Evolutionary conservation across 345 rosid genomes (phyloP).

Genomic region (Gossypium stocksii): DNA sequence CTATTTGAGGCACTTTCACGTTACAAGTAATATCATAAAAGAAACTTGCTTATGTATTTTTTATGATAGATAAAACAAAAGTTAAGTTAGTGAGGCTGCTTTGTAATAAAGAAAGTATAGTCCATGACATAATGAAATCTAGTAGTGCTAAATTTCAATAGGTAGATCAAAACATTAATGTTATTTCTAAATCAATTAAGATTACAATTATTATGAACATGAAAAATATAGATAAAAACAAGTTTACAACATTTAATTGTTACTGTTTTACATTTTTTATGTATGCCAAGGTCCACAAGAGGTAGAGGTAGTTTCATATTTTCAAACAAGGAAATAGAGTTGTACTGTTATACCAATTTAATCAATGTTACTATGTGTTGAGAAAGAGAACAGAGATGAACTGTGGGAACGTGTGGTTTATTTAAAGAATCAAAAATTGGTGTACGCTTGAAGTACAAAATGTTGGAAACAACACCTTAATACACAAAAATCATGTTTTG

Average conservation of each 20-base stretch:
- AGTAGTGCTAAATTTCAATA: neutral
- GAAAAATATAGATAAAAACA: neutral
- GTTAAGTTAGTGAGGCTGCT: no score
- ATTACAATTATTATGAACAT: neutral
- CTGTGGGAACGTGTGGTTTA: slow-evolving; percentile 1
- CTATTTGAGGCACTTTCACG: no score
- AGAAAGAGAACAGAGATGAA: neutral
- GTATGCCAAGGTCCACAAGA: neutral
- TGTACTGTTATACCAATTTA: neutral
- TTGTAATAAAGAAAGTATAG: no score
- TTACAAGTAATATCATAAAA: no score
- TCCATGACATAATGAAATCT: no score
- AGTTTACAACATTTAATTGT: neutral
- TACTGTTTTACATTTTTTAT: neutral
- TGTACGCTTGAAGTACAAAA: slow-evolving; percentile 20
- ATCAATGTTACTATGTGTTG: neutral
- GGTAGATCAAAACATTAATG: neutral
- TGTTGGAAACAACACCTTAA: slow-evolving; percentile 4
- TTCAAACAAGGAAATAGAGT: no score
- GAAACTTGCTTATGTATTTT: no score
- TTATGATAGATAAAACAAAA: no score
- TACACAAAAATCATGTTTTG: neutral
- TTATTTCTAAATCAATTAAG: neutral
- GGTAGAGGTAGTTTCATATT: neutral
- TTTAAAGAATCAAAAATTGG: slow-evolving; percentile 31